Conservation (phyloP, 352 stramenopile species). For the Elongisporangium anandrum region DNA sequence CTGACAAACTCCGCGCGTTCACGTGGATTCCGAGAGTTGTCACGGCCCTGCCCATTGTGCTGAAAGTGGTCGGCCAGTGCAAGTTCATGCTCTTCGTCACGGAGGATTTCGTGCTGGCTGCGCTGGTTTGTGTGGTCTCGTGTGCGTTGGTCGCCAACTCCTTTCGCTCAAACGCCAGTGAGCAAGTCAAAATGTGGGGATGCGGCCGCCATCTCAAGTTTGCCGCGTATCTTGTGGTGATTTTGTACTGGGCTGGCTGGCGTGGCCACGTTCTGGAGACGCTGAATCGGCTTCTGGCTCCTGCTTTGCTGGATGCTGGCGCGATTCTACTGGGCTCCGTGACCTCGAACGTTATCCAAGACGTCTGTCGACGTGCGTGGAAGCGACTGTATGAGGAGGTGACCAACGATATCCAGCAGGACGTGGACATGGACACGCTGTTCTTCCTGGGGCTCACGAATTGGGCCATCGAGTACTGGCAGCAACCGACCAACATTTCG, state of each 20-base stretch:
- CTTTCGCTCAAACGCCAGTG: constrained; percentile 15
- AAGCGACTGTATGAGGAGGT: constrained; percentile 45
- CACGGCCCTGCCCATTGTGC: constrained; percentile 45
- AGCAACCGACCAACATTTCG: constrained; percentile 74
- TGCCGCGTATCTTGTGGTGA: constrained; percentile 45
- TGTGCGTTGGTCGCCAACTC: constrained; percentile 27
- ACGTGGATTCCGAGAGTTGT: constrained; percentile 48
- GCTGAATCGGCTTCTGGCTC: constrained; percentile 34
- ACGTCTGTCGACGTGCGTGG: constrained; percentile 35
- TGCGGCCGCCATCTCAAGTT: constrained; percentile 65
- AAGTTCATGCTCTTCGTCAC: constrained; percentile 77
- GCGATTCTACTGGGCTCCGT: constrained; percentile 54
- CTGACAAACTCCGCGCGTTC: constrained; percentile 60
- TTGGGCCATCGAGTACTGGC: constrained; percentile 79
- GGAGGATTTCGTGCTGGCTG: constrained; percentile 32
- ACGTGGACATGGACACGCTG: constrained; percentile 63
- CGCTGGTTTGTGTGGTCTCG: constrained; percentile 34
- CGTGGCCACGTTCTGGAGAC: constrained; percentile 43
- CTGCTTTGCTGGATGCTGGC: constrained; percentile 60
- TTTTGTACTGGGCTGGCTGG: constrained; percentile 57
- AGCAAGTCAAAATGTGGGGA: constrained; percentile 48
- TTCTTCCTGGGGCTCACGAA: constrained; percentile 67
- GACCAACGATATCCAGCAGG: constrained; percentile 41
- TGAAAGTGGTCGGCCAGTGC: constrained; percentile 68
- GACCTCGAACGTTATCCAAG: constrained; percentile 36